Evolutionary conservation across 1,284 basidiomycete species (phyloP), one percentile per base, ranked within the genome.

Genomic region (Ceratobasidium papillatum): DNA sequence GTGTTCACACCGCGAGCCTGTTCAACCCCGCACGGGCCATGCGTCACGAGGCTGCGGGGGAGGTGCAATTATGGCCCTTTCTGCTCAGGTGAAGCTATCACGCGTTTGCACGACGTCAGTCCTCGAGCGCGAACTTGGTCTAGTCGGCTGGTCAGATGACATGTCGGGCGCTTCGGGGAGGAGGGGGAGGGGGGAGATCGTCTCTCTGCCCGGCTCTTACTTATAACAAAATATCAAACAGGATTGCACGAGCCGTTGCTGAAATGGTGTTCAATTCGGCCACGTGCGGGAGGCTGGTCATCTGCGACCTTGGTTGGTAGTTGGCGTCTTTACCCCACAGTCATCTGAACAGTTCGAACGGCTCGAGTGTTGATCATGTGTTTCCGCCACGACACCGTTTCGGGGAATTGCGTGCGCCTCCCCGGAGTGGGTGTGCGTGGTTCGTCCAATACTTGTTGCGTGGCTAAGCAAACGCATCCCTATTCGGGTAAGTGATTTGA

Each of bases 381-480:
- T 34, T 47, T 47, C 45, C 59, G 59, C 59, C 59, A 61, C 59
- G 59, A 58, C 56, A 58, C 59, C 36, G 59, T 41, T 61, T 61
- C 59, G 36, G 59, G 36, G 59, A 61, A 61, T 61, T 61, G 59
- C 59, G 36, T 61, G 38, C 59, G 59, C 59, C 56, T 22, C 59
- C 27, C 34, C 14, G 30, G 56, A 36, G 27, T n/a, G n/a, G n/a
- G 34, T 4, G 32, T 34, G 56, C 56, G 30, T n/a, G 12, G 30
- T 34, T 11, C 17, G 32, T 41, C 34, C n/a, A n/a, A n/a, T n/a
- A n/a, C n/a, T n/a, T n/a, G n/a, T n/a, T n/a, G n/a, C n/a, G n/a
- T n/a, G n/a, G n/a, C n/a, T n/a, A n/a, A n/a, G n/a, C n/a, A n/a
- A n/a, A n/a, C n/a, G n/a, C n/a, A n/a, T n/a, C 56, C 30, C 56